Evolutionary conservation across 2,329 filamentous ascomycete genomes (phyloP), one percentile per base, ranked within the genome.

Genomic region (Tothia fuscella): DNA sequence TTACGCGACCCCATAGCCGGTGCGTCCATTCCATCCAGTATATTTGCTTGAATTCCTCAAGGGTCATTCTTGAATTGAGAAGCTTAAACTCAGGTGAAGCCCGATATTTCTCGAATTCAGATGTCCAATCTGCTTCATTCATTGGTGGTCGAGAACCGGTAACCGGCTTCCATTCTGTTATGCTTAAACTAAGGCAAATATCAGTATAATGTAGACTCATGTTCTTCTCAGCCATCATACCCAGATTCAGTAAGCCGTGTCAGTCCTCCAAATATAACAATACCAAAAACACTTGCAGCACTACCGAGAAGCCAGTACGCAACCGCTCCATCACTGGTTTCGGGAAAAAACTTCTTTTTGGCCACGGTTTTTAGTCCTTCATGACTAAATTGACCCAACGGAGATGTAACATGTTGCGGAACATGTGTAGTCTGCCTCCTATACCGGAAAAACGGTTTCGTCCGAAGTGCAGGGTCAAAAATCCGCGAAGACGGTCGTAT

Each of bases 21-120:
- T 98, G 91, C 32, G 80, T 78, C 91, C 91, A 98, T 69, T 98
- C 91, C 91, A 96, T 96, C 62, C 82, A 98, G 72, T 96, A 98
- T 51, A 98, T 98, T 59, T 91, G 82, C 64, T 96, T 95, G 68
- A 96, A 98, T 59, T 98, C 91, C 45, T 79, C 74, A 43, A 98
- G 70, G 24, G 75, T 81, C 91, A 98, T 98, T 59, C 85, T 76
- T 24, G 88, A 82, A 65, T 98, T 98, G 51, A 98, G 72, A 47
- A 87, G 74, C 56, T 83, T 78, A 66, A 89, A 98, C 63, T 98
- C 91, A 47, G 91, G 91, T 16, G 87, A 94, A 32, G 82, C 76
- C 50, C 82, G 80, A 69, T 98, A 98, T 63, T 93, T 91, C 43
- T 78, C 69, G 65, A 96, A 98, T 56, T 96, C 91, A 49, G 79